phyloP scores from a whole-genome alignment of 108 stramenopile genomes.

The Mediolabrus comicus region DNA sequence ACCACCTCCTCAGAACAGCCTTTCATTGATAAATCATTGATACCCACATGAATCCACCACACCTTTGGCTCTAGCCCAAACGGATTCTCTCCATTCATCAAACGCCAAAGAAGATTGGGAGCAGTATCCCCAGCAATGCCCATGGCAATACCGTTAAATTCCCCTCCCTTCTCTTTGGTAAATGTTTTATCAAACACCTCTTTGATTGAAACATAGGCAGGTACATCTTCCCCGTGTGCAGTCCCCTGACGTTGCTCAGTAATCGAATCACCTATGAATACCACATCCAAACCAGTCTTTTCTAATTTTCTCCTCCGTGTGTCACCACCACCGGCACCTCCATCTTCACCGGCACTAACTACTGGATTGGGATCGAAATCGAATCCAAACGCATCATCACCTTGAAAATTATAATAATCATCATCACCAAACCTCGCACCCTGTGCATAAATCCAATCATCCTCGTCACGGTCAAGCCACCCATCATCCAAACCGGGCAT shows the following conservation, averaged over 20 bases:
- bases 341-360: background rate
- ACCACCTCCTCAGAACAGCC: slow-evolving; percentile 71
- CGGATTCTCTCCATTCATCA: slow-evolving; percentile 74
- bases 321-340: background rate
- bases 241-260: slow-evolving; percentile 61
- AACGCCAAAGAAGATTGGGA: slow-evolving; percentile 71
- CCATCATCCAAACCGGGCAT: slow-evolving; percentile 19
- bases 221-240: slow-evolving; percentile 25
- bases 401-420: slow-evolving; percentile 11
- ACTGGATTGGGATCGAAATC: slow-evolving; percentile 5
- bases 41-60: slow-evolving; percentile 60
- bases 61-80: slow-evolving; percentile 40
- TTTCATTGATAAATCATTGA: slow-evolving; percentile 62
- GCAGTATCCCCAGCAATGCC: slow-evolving; percentile 73
- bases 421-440: slow-evolving; percentile 29
- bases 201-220: slow-evolving; percentile 24
- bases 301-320: background rate
- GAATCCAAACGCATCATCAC: background rate
- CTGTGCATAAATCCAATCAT: slow-evolving; percentile 43
- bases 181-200: slow-evolving; percentile 54
- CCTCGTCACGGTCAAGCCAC: slow-evolving; percentile 35
- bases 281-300: slow-evolving; percentile 53
- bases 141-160: slow-evolving; percentile 60
- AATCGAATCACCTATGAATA: slow-evolving; percentile 73
- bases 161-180: slow-evolving; percentile 48